Evolutionary conservation across 371 early-diverging fungal genomes (phyloP).

Genomic region (Mucor sp.): DNA sequence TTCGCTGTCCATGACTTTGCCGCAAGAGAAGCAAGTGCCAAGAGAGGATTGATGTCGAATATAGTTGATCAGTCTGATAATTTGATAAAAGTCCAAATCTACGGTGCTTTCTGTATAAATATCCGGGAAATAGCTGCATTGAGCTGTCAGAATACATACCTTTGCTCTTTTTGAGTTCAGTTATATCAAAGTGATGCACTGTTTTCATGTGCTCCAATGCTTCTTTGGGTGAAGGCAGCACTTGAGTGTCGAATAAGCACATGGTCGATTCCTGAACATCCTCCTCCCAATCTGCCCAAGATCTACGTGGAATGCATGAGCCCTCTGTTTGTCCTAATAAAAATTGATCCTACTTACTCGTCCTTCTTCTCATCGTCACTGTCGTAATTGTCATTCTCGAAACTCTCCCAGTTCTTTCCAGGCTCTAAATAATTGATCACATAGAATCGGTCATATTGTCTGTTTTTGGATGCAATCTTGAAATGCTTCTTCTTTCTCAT

Average conservation of each 20-base stretch:
- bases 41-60: constrained; percentile 76
- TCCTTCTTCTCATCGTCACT: constrained; percentile 75
- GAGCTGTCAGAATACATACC: constrained; percentile 21
- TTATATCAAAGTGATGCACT: constrained; percentile 78
- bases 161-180: constrained; percentile 49
- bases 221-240: constrained; percentile 64
- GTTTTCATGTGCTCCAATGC: constrained; percentile 75
- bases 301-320: constrained; percentile 20
- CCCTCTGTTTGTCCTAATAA: neutral
- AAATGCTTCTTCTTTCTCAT: constrained; percentile 99
- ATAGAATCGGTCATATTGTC: constrained; percentile 92
- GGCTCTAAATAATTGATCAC: constrained; percentile 95
- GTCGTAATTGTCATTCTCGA: constrained; percentile 79
- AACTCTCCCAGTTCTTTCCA: constrained; percentile 90
- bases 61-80: constrained; percentile 85
- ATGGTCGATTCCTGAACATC: constrained; percentile 66
- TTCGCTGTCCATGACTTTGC: constrained; percentile 48
- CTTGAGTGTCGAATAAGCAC: constrained; percentile 77
- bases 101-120: neutral
- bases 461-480: constrained; percentile 88
- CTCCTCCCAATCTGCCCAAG: constrained; percentile 88
- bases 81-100: constrained; percentile 83
- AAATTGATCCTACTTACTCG: constrained; percentile 40
- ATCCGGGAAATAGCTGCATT: neutral
- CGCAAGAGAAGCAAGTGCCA: constrained; percentile 75